These are phyloP conservation scores for Oryza rufipogon DNA, from an alignment of 176 grass and related monocot species.

Conservation along the genomic window DNA sequence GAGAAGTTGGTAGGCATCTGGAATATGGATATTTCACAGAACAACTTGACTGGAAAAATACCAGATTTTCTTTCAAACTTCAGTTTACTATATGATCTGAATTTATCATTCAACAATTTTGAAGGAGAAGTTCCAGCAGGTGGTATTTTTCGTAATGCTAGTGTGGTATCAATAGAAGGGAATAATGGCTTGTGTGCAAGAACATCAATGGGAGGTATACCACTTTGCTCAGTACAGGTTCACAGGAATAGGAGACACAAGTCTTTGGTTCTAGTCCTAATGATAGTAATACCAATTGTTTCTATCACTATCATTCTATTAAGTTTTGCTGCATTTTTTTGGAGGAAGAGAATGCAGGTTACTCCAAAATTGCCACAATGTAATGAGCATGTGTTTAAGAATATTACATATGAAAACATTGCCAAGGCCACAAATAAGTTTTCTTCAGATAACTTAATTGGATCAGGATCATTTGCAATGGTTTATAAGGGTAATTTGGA, in stretches of 20 bases:
- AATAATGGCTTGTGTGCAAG: constrained; percentile 44
- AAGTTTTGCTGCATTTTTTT: background rate
- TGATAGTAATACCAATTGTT: constrained; percentile 17
- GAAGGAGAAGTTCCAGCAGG: constrained; percentile 39
- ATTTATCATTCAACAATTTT: constrained; percentile 69
- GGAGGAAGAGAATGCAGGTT: background rate
- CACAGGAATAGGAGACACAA: background rate
- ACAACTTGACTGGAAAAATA: constrained; percentile 48
- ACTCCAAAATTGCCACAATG: background rate
- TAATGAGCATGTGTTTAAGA: background rate
- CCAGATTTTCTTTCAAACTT: constrained; percentile 43
- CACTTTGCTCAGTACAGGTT: constrained; percentile 26
- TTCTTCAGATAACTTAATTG: constrained; percentile 43
- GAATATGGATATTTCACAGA: constrained; percentile 58
- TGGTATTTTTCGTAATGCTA: constrained; percentile 30
- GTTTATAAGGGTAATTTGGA: constrained; percentile 53
- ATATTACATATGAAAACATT: constrained; percentile 41
- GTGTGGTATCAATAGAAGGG: constrained; percentile 34
- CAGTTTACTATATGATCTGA: constrained; percentile 11
- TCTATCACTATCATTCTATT: background rate
- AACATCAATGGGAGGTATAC: background rate
- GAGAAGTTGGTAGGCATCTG: constrained; percentile 26
- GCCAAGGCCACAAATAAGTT: constrained; percentile 49
- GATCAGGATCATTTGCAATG: constrained; percentile 51
- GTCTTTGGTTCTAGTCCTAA: background rate